Base-by-base conservation (phyloP, 2,329 filamentous ascomycete genomes). In the Microdochium bolleyi region DNA sequence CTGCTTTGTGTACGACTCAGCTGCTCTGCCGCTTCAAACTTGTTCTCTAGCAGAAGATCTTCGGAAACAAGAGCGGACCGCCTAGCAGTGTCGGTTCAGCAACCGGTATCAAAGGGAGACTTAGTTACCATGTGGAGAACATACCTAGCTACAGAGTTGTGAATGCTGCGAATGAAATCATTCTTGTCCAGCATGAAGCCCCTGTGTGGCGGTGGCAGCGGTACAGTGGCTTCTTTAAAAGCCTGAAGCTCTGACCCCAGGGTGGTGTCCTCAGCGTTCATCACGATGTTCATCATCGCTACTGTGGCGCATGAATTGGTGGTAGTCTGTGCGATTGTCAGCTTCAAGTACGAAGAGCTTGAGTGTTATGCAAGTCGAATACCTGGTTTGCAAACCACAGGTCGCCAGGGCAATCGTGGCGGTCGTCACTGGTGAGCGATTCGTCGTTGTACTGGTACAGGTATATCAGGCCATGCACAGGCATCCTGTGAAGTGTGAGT, bases 321-420 rank as follows among this genome's bases (percentile, higher is more conserved):
- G 0, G 84, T 86, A 1, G 88, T 90, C 85, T 92, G 56, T 13
- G 27, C 9, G 14, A n/a, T 24, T 25, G 24, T 64, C 38, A 62
- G 56, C n/a, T 48, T 3, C 37, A 19, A 7, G 37, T 7, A 16
- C n/a, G n/a, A n/a, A 7, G 7, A 16, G 37, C 7, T 5, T 11
- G 37, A 5, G 9, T 22, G 16, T 11, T 13, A 2, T 34, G 49
- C 51, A 25, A 13, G 2, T 25, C 24, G 61, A 71, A 21, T 64
- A 89, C 87, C 72, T 95, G 92, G 62, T 96, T 96, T 25, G 92
- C 91, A 67, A 96, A 97, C 92, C 94, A 99, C 19, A 97, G 74
- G 27, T 82, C 73, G 2, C 81, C 72, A 0, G 84, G 84, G 56
- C 80, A 85, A 56, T 57, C 54, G 66, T 76, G 48, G 71, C 73